Conservation (phyloP, 768 basidiomycete species). For the Gloeophyllum trabeum region DNA sequence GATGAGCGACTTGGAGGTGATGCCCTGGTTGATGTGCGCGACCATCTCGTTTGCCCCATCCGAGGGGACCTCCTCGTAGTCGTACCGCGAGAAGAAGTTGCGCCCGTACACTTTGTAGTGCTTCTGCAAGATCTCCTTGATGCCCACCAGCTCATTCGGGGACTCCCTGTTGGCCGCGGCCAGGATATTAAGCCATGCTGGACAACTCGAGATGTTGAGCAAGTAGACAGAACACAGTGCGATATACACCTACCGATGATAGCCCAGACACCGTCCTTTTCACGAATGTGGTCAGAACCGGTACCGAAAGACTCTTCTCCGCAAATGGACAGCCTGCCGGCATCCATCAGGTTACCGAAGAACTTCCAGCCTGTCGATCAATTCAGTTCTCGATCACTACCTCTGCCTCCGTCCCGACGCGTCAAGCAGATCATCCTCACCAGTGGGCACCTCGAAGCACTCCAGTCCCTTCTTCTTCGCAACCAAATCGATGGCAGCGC, state of each 20-base stretch:
- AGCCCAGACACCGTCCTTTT: conserved; percentile 99
- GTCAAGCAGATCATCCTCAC: conserved; percentile 24
- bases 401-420: neutral
- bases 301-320: conserved; percentile 99
- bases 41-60: conserved; percentile 86
- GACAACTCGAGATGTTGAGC: neutral
- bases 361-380: conserved; percentile 84
- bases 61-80: conserved; percentile 95
- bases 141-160: conserved; percentile 68
- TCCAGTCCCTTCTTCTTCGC: conserved; percentile 90
- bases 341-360: conserved; percentile 99
- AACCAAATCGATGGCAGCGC: conserved; percentile 92
- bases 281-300: conserved; percentile 98
- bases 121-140: conserved; percentile 80
- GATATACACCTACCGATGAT: conserved; percentile 57
- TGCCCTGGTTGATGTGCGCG: conserved; percentile 58
- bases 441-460: conserved; percentile 94
- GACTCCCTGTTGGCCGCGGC: conserved; percentile 77
- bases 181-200: conserved; percentile 97
- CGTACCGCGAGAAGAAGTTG: conserved; percentile 97
- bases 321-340: conserved; percentile 93
- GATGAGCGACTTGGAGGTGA: conserved; percentile 57
- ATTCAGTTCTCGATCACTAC: no score
- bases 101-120: conserved; percentile 93
- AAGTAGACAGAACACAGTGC: neutral